A percentile compares a stretch with the other conserved stretches of the same genome.
Conservation (phyloP, 805 yeast species). For the Suhomyces emberorum region DNA sequence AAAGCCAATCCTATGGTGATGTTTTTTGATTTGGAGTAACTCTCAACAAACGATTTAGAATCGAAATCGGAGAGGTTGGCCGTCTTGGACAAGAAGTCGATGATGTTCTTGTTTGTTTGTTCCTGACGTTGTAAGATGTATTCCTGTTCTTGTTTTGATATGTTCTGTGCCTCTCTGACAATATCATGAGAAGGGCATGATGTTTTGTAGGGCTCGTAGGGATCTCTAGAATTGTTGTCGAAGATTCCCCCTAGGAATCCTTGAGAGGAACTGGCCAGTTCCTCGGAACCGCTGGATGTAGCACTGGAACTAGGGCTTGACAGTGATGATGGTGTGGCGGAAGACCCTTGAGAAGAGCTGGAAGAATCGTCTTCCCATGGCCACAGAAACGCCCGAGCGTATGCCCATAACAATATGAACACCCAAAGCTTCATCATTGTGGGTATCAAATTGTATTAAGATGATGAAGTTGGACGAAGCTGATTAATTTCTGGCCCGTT, state of each 20-base stretch:
- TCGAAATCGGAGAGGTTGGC: conserved; percentile 34
- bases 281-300: conserved; percentile 1
- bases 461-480: too few relatives aligned
- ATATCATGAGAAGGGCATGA: conserved; percentile 27
- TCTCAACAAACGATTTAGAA: conserved; percentile 25
- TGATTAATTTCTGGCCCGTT: too few relatives aligned
- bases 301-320: conserved; percentile 7
- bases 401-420: too few relatives aligned
- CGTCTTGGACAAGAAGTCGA: conserved; percentile 23
- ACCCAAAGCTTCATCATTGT: neutral
- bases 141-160: conserved; percentile 22
- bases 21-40: conserved; percentile 19
- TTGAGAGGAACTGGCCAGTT: neutral
- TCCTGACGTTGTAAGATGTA: conserved; percentile 25
- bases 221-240: conserved; percentile 12
- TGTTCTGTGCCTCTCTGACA: conserved; percentile 25
- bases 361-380: conserved; percentile 17
- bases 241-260: neutral
- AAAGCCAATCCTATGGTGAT: conserved; percentile 31
- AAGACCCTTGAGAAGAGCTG: neutral
- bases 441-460: too few relatives aligned
- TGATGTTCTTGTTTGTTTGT: conserved; percentile 27
- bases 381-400: conserved; percentile 20
- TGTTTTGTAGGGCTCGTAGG: conserved; percentile 30
- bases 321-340: neutral